phyloP scores from a whole-genome alignment of 2,329 filamentous ascomycete genomes.

The Verruconis gallopava region DNA sequence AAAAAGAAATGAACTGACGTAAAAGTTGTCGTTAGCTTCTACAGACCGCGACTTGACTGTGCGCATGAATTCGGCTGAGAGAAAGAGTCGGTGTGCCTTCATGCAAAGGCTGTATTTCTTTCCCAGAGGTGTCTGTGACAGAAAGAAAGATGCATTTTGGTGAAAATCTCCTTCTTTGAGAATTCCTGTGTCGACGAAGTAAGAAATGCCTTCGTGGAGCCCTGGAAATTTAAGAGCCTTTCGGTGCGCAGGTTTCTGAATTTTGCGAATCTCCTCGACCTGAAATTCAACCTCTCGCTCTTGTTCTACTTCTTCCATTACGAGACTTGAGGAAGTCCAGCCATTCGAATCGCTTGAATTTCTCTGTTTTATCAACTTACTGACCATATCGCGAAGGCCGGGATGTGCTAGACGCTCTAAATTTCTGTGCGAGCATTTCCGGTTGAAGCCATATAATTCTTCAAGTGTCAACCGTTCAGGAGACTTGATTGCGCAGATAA shows the following conservation, averaged over 20 bases:
- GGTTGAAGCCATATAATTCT: slow-evolving; percentile 1
- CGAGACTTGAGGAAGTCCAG: slow-evolving; percentile 33
- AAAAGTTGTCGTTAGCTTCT: slow-evolving; percentile 30
- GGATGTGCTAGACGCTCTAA: slow-evolving; percentile 13
- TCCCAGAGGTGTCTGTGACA: slow-evolving; percentile 29
- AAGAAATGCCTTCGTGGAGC: slow-evolving; percentile 34
- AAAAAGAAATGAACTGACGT: slow-evolving; percentile 22
- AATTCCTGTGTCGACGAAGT: slow-evolving; percentile 34
- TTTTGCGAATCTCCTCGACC: slow-evolving; percentile 43
- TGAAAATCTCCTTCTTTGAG: slow-evolving; percentile 27
- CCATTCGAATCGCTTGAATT: slow-evolving; percentile 31
- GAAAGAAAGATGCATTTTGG: slow-evolving; percentile 29
- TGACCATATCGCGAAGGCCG: slow-evolving; percentile 20
- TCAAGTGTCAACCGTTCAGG: not conserved
- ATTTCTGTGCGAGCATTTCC: not conserved
- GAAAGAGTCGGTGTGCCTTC: slow-evolving; percentile 22
- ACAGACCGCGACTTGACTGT: slow-evolving; percentile 27
- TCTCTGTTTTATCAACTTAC: slow-evolving; percentile 23
- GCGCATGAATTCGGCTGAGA: slow-evolving; percentile 36
- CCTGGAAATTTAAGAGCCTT: slow-evolving; percentile 30
- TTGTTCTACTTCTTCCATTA: slow-evolving; percentile 45
- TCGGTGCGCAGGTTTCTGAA: slow-evolving; percentile 34
- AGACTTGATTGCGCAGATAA: slow-evolving; percentile 3
- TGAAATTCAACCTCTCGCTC: slow-evolving; percentile 48
- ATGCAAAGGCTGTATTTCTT: slow-evolving; percentile 21